Evolutionary conservation across 345 rosid species (phyloP).

Genomic region (Geranium rotundifolium): DNA sequence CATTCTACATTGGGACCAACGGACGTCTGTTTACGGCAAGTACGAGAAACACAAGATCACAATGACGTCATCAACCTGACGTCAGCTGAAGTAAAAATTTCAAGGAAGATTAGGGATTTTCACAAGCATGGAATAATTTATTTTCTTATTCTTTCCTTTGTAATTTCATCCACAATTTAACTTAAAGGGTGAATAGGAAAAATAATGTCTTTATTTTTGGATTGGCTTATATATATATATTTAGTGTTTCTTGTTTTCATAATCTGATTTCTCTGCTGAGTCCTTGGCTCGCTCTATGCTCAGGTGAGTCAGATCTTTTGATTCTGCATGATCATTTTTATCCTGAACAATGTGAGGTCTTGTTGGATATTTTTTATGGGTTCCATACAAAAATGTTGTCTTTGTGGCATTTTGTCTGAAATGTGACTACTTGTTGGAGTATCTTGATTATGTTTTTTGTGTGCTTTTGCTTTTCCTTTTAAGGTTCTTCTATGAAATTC

Average conservation of each 20-base stretch:
- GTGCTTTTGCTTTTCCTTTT: too few species aligned
- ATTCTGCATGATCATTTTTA: background rate
- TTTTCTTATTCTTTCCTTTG: background rate
- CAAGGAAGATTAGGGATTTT: background rate
- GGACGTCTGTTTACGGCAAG: background rate
- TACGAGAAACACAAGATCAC: background rate
- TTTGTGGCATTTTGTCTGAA: too few species aligned
- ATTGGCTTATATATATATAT: background rate
- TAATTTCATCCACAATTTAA: background rate
- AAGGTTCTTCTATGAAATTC: too few species aligned
- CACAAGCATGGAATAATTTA: background rate
- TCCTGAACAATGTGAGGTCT: background rate
- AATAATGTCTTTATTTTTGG: too few species aligned
- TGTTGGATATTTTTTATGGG: too few species aligned
- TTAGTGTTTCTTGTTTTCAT: background rate
- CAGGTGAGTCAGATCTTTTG: background rate
- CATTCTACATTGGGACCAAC: background rate
- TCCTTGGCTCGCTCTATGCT: background rate
- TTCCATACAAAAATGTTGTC: too few species aligned
- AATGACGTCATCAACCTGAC: background rate
- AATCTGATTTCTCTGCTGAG: background rate
- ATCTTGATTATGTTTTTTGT: too few species aligned
- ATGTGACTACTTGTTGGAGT: too few species aligned
- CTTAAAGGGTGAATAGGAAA: background rate
- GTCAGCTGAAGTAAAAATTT: background rate